Base-by-base conservation (phyloP, 495 filamentous ascomycete genomes). In the Podospora pseudopauciseta region DNA sequence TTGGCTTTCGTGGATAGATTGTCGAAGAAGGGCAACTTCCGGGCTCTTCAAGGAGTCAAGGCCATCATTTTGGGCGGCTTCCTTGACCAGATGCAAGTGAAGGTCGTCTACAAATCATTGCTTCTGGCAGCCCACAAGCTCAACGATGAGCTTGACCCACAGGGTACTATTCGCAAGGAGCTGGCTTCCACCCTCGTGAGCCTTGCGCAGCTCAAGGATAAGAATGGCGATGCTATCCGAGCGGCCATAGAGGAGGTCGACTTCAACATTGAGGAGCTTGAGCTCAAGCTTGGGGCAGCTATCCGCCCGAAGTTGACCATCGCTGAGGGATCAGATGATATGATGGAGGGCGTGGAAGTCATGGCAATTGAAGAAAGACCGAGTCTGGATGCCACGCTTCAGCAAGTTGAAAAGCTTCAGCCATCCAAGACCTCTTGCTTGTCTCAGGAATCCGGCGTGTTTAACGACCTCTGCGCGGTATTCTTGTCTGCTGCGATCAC, bases 271-370 rank as follows among this genome's bases (percentile, higher is more conserved):
- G 84, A 89, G 65, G 84, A 86, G 53, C 80, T 94, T 11, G 91
- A 94, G 73, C 80, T 89, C 73, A 89, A 84, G 67, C 81, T 96
- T 16, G 88, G 91, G 32, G 88, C 87, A 11, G 79, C 87, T 19
- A 85, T 93, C 58, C 86, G 79, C 69, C 86, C 74, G 63, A 81
- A 63, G 68, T 75, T 74, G 64, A 72, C 71, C 13, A 70, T 77
- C 34, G 74, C 72, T 32, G 58, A 72, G 9, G 69, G 77, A 7
- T 71, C 79, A 30, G 83, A 86, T 69, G 86, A 88, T 74, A 78
- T 81, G n/a, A 74, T 80, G 15, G 89, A 87, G 84, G 77, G 77
- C 13, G 79, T 83, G 64, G 73, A 74, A 9, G 77, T 80, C 13
- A 67, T 76, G 62, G 28, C 64, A 9, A 32, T 67, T 7, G 64